Evolutionary conservation across 73 alveolate genomes (phyloP).

Genomic region (Uronychia binucleata): DNA sequence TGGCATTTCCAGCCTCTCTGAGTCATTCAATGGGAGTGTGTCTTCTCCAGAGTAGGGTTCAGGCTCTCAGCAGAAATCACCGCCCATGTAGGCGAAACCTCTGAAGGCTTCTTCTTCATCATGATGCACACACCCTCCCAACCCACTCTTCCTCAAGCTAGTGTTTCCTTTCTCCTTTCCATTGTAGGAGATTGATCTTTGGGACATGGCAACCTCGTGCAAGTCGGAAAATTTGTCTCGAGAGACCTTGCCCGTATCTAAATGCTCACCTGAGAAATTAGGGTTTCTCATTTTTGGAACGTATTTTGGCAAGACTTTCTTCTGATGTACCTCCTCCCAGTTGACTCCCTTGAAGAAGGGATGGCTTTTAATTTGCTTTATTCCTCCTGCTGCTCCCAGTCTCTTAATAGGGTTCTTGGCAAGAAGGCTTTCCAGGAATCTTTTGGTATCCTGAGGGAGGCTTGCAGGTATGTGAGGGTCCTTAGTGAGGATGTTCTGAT

Average conservation of each 20-base stretch:
- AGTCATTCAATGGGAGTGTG: background rate
- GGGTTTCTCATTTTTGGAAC: slow-evolving; percentile 57
- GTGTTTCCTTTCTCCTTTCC: too few species aligned
- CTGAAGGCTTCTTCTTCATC: too few species aligned
- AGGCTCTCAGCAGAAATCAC: too few species aligned
- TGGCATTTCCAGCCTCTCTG: background rate
- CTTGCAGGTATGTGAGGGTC: slow-evolving; percentile 48
- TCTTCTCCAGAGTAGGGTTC: too few species aligned
- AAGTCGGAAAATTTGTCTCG: too few species aligned
- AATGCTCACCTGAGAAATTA: slow-evolving; percentile 74
- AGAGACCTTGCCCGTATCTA: too few species aligned
- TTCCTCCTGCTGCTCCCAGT: slow-evolving; percentile 34
- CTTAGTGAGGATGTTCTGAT: slow-evolving; percentile 61
- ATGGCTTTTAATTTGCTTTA: slow-evolving; percentile 49
- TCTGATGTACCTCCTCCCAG: slow-evolving; percentile 60
- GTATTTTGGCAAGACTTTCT: slow-evolving; percentile 70
- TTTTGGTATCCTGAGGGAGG: slow-evolving; percentile 29
- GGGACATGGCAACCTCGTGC: too few species aligned
- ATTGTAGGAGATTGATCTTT: too few species aligned
- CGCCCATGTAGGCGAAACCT: too few species aligned
- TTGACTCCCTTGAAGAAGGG: slow-evolving; percentile 44
- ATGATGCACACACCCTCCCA: too few species aligned
- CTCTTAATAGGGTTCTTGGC: slow-evolving; percentile 34
- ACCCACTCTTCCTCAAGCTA: too few species aligned
- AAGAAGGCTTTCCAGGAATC: slow-evolving; percentile 19